Percentiles rank a stretch among this genome's conserved stretches.
phyloP scores from a whole-genome alignment of 1,284 basidiomycete species.

The Austroboletus rostrupii region DNA sequence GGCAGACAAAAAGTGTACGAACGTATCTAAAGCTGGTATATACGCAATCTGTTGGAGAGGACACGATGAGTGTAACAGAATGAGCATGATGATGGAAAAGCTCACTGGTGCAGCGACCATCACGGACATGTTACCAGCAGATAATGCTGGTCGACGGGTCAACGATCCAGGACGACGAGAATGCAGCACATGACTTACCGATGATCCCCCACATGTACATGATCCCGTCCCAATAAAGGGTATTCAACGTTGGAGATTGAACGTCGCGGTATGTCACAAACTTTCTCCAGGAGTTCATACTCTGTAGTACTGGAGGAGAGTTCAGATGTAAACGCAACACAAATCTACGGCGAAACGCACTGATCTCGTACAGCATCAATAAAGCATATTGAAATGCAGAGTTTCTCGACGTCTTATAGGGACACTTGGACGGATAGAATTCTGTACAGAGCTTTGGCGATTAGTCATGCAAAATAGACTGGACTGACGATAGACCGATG shows the following conservation, averaged over 20 bases:
- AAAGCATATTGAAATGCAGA: slow-evolving; percentile 17
- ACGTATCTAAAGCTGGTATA: slow-evolving; percentile 26
- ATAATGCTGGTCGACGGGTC: slow-evolving; percentile 14
- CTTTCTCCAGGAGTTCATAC: slow-evolving; percentile 26
- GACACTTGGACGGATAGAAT: slow-evolving; percentile 19
- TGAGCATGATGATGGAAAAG: background rate
- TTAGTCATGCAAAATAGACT: background rate
- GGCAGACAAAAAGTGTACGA: slow-evolving; percentile 7
- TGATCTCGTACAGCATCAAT: slow-evolving; percentile 25
- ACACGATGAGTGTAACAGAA: background rate
- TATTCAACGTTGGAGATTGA: slow-evolving; percentile 19
- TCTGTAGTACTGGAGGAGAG: slow-evolving; percentile 20
- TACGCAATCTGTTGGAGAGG: slow-evolving; percentile 15
- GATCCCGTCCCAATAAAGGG: slow-evolving; percentile 28
- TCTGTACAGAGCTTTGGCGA: slow-evolving; percentile 10
- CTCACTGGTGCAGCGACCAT: slow-evolving; percentile 22
- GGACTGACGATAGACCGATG: slow-evolving; percentile 22
- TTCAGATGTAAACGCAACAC: background rate
- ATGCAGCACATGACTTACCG: slow-evolving; percentile 6
- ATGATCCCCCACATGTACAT: slow-evolving; percentile 28
- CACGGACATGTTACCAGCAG: slow-evolving; percentile 17
- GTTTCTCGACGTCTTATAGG: slow-evolving; percentile 17
- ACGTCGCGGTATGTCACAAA: slow-evolving; percentile 22
- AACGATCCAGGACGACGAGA: background rate
- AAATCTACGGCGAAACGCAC: slow-evolving; percentile 11